phyloP scores from a whole-genome alignment of 371 early-diverging fungal genomes.

The Smittium culicis region DNA sequence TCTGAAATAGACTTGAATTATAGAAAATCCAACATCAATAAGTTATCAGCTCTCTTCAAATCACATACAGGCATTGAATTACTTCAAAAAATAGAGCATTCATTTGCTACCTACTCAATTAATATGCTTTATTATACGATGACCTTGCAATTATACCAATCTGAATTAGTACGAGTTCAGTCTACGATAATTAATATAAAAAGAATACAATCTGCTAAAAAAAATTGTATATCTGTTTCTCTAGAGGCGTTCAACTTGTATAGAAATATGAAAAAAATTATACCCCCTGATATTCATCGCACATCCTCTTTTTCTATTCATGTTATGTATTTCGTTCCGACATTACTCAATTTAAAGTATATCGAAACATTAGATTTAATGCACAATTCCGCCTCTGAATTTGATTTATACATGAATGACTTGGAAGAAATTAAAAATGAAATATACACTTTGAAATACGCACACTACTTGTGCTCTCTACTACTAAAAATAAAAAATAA shows the following conservation, averaged over 20 bases:
- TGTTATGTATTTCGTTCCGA: neutral
- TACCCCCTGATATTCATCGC: neutral
- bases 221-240: neutral
- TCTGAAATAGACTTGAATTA: neutral
- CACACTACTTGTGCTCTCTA: neutral
- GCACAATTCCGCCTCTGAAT: too few relatives aligned
- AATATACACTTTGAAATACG: neutral
- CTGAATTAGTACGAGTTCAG: neutral
- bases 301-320: neutral
- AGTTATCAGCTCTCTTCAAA: neutral
- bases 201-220: neutral
- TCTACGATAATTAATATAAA: neutral
- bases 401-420: neutral
- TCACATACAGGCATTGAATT: neutral
- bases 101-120: neutral
- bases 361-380: too few relatives aligned
- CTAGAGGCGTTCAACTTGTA: neutral
- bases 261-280: neutral
- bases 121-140: neutral
- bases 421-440: neutral
- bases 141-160: neutral
- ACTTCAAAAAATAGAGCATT: neutral
- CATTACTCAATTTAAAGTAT: neutral
- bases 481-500: neutral
- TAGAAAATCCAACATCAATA: neutral